phyloP scores from a whole-genome alignment of 139 green algal species.

The Picochlorum sp. region DNA sequence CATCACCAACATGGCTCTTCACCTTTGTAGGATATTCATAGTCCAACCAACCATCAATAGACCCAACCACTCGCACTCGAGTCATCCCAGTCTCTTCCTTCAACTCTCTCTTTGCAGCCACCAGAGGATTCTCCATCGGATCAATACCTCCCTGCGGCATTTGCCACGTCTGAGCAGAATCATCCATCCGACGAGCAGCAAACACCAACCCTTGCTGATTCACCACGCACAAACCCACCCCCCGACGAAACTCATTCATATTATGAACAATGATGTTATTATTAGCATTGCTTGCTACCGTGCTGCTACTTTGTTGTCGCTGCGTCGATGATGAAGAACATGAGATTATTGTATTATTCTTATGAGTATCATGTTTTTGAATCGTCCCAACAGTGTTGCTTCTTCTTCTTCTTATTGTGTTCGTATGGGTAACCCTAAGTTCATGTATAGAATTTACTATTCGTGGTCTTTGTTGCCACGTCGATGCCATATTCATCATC shows the following conservation, averaged over 20 bases:
- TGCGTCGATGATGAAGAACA: not conserved
- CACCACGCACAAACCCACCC: conserved; percentile 42
- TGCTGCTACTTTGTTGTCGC: not conserved
- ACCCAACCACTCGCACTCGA: conserved; percentile 19
- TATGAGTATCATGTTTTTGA: no score
- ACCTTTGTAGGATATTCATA: conserved; percentile 41
- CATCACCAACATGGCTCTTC: not conserved
- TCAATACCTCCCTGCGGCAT: conserved; percentile 52
- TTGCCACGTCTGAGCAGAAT: conserved; percentile 38
- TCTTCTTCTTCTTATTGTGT: no score
- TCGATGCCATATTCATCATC: no score
- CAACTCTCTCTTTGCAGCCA: conserved; percentile 33
- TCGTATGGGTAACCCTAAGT: no score
- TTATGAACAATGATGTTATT: conserved; percentile 1
- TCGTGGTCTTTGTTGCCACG: no score
- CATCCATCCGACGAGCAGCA: conserved; percentile 29
- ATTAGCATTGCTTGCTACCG: not conserved
- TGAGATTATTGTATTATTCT: no score
- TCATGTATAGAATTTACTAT: no score
- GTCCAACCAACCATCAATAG: conserved; percentile 31
- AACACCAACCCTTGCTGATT: conserved; percentile 39
- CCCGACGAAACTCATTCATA: conserved; percentile 27
- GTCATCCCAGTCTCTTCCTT: conserved; percentile 45
- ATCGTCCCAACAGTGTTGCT: no score
- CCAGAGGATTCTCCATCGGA: conserved; percentile 24